These are phyloP conservation scores for Alternaria conjuncta DNA, from an alignment of 2,329 filamentous ascomycete genomes.

Conservation along the genomic window DNA sequence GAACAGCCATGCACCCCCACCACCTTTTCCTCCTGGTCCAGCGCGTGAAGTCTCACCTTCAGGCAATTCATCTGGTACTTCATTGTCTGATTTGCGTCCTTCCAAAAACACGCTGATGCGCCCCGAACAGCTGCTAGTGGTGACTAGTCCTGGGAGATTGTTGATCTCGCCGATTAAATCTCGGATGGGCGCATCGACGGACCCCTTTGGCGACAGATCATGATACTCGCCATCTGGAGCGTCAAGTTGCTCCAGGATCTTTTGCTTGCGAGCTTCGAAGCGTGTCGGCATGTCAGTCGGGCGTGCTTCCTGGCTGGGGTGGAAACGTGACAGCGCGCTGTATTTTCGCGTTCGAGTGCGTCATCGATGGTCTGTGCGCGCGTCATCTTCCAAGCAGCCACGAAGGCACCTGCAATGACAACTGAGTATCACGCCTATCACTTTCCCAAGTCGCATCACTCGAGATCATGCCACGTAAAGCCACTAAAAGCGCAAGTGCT, in stretches of 20 bases:
- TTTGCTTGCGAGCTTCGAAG: conserved; percentile 66
- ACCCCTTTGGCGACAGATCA: conserved; percentile 88
- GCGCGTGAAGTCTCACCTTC: conserved; percentile 52
- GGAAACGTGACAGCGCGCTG: conserved; percentile 30
- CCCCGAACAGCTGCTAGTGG: conserved; percentile 92
- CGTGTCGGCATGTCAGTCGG: conserved; percentile 33
- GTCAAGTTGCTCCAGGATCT: conserved; percentile 74
- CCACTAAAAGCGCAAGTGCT: conserved; percentile 20
- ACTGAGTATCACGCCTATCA: background rate
- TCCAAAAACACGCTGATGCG: conserved; percentile 88
- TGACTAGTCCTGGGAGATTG: conserved; percentile 74
- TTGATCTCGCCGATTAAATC: conserved; percentile 83
- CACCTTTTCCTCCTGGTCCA: conserved; percentile 82
- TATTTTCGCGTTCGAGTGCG: conserved; percentile 27
- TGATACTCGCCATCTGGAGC: conserved; percentile 74
- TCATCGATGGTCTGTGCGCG: conserved; percentile 29
- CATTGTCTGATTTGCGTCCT: conserved; percentile 62
- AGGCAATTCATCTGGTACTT: conserved; percentile 5
- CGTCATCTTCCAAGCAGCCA: conserved; percentile 13
- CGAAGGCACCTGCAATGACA: conserved; percentile 4
- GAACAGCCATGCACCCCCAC: conserved; percentile 79
- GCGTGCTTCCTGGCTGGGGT: background rate
- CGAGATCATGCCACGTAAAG: conserved; percentile 40
- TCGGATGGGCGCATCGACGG: conserved; percentile 79
- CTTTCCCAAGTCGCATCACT: background rate